Conservation (phyloP, 2,329 filamentous ascomycete genomes). For the Nemania sp. region DNA sequence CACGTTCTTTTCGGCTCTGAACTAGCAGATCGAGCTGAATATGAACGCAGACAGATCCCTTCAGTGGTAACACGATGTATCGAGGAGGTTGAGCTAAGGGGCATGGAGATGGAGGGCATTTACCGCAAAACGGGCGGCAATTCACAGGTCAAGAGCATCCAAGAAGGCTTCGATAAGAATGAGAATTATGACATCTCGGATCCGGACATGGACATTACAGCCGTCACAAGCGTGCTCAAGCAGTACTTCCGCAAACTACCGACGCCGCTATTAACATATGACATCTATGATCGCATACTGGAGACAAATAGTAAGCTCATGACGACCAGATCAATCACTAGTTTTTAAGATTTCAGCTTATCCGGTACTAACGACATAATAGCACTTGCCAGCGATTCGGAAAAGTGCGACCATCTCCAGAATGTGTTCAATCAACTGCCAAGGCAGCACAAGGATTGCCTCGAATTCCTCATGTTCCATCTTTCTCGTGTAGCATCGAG, state of each 20-base stretch:
- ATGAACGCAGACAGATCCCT: conserved; percentile 89
- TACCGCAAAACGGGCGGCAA: conserved; percentile 97
- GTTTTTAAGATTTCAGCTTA: not conserved
- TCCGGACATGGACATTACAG: conserved; percentile 92
- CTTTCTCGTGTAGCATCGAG: conserved; percentile 85
- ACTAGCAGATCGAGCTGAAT: conserved; percentile 84
- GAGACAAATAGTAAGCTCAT: conserved; percentile 82
- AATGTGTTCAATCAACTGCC: conserved; percentile 83
- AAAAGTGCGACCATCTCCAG: conserved; percentile 78
- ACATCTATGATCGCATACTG: conserved; percentile 89
- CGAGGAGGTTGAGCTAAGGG: conserved; percentile 93
- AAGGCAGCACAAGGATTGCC: conserved; percentile 84
- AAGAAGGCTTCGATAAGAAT: conserved; percentile 89
- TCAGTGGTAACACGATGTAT: conserved; percentile 93
- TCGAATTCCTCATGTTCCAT: conserved; percentile 96
- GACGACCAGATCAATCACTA: conserved; percentile 1
- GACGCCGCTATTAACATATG: conserved; percentile 88
- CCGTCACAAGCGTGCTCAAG: conserved; percentile 94
- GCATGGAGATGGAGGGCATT: conserved; percentile 97
- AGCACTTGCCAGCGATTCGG: conserved; percentile 74
- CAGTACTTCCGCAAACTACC: conserved; percentile 97
- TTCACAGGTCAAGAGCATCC: conserved; percentile 88
- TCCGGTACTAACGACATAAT: conserved; percentile 37
- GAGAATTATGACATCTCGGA: conserved; percentile 94
- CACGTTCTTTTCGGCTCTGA: conserved; percentile 87